phyloP scores from a whole-genome alignment of 192 early-diverging fungal species.

The Mortierella hygrophila region DNA sequence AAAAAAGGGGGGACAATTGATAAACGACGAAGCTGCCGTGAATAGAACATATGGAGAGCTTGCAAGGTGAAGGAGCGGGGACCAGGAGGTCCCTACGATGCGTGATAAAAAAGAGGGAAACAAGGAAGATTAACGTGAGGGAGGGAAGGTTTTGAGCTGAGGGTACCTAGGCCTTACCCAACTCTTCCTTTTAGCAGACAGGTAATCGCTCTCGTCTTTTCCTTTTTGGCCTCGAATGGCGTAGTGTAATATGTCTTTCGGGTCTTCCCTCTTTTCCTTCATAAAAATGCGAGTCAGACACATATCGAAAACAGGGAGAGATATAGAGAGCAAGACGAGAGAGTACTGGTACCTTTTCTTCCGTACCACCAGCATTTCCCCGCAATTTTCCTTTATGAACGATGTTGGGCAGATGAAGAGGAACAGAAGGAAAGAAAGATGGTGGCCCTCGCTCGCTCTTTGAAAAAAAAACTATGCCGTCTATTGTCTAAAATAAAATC shows the following conservation, averaged over 20 bases:
- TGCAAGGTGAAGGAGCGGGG: neutral
- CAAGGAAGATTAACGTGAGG: neutral
- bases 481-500: conserved; percentile 6
- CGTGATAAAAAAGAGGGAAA: neutral
- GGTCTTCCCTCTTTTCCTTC: neutral
- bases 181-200: no score
- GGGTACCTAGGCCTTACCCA: neutral
- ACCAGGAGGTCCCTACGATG: neutral
- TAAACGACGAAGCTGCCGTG: neutral
- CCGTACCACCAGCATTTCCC: neutral
- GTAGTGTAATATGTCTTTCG: neutral
- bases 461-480: neutral
- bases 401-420: conserved; percentile 6
- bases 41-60: neutral
- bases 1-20: neutral
- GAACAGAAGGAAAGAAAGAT: neutral
- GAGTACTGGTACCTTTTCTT: neutral
- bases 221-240: neutral
- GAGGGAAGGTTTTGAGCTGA: neutral
- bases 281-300: neutral
- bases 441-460: conserved; percentile 9
- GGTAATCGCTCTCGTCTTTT: neutral
- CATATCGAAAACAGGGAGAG: neutral
- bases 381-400: conserved; percentile 12
- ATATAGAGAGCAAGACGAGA: neutral